Conservation (phyloP, 2,329 filamentous ascomycete species). For the Leptodontidium sp. region DNA sequence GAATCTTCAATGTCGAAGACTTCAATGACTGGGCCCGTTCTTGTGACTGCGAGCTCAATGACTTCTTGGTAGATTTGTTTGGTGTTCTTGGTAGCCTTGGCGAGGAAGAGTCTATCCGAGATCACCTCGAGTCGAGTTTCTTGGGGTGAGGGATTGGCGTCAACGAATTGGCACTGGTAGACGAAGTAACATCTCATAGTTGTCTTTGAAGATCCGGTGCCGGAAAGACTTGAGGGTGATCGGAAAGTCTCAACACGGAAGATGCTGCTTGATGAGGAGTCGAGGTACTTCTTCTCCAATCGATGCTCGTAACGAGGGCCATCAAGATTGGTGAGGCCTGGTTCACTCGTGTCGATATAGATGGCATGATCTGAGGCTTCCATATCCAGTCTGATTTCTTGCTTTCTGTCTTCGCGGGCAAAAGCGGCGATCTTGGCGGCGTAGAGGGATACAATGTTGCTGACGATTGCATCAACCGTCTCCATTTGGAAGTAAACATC, state of each 20-base stretch:
- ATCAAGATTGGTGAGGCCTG: conserved; percentile 76
- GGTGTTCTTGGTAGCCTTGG: conserved; percentile 95
- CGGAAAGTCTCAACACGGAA: conserved; percentile 98
- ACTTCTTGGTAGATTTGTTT: conserved; percentile 96
- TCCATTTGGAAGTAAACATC: conserved; percentile 98
- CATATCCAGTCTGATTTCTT: conserved; percentile 96
- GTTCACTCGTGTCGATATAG: conserved; percentile 97
- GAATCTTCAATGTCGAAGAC: conserved; percentile 94
- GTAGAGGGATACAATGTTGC: conserved; percentile 94
- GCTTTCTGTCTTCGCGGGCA: conserved; percentile 88
- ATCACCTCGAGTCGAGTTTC: conserved; percentile 93
- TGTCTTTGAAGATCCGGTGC: conserved; percentile 70
- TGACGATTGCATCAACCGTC: conserved; percentile 84
- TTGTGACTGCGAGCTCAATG: conserved; percentile 81
- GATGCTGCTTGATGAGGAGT: conserved; percentile 73
- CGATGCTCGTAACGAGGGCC: conserved; percentile 94
- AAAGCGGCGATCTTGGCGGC: conserved; percentile 96
- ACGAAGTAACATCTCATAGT: conserved; percentile 98
- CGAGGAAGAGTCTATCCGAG: conserved; percentile 91
- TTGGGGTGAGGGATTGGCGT: conserved; percentile 74
- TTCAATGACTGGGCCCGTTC: conserved; percentile 95
- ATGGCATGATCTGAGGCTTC: conserved; percentile 94
- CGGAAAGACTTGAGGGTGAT: conserved; percentile 81
- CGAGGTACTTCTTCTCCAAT: conserved; percentile 94
- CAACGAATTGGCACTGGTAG: conserved; percentile 92